Conservation (phyloP, 1,284 basidiomycete genomes). For the Xerocomus tenax region DNA sequence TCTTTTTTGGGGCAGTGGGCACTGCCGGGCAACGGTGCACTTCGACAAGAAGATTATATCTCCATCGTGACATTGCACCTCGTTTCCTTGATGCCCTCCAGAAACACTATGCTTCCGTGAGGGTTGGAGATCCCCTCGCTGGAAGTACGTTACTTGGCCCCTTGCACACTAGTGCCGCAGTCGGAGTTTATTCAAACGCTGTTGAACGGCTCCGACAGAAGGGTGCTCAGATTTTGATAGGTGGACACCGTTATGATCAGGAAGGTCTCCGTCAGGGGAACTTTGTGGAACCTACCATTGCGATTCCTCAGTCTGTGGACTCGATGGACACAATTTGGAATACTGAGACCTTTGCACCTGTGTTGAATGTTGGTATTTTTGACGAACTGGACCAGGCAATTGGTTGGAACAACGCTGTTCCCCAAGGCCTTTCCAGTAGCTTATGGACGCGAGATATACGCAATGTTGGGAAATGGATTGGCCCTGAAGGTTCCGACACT, state of each 20-base stretch:
- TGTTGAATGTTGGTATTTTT: constrained; percentile 82
- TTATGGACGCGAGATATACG: constrained; percentile 83
- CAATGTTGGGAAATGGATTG: constrained; percentile 83
- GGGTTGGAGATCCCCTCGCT: constrained; percentile 77
- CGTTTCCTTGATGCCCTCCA: constrained; percentile 70
- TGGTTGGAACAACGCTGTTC: constrained; percentile 85
- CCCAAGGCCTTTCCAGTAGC: constrained; percentile 83
- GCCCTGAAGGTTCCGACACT: constrained; percentile 77
- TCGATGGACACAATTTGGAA: constrained; percentile 58
- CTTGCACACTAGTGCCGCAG: constrained; percentile 64
- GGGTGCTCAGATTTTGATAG: constrained; percentile 70
- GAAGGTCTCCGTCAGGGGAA: constrained; percentile 57
- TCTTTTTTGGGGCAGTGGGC: constrained; percentile 91
- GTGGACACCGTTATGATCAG: constrained; percentile 51
- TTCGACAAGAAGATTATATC: constrained; percentile 80
- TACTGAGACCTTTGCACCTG: constrained; percentile 80
- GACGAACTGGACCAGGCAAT: constrained; percentile 88
- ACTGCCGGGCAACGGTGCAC: constrained; percentile 95
- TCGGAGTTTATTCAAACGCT: constrained; percentile 59
- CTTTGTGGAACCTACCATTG: constrained; percentile 84
- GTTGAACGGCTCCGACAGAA: constrained; percentile 55
- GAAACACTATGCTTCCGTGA: constrained; percentile 60
- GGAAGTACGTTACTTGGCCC: constrained; percentile 75
- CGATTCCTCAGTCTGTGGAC: constrained; percentile 53
- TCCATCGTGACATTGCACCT: constrained; percentile 73